Percentiles rank a stretch among this genome's conserved stretches.
These are phyloP conservation scores for Symbiodinium natans DNA, from an alignment of 73 alveolate species.

Conservation along the genomic window DNA sequence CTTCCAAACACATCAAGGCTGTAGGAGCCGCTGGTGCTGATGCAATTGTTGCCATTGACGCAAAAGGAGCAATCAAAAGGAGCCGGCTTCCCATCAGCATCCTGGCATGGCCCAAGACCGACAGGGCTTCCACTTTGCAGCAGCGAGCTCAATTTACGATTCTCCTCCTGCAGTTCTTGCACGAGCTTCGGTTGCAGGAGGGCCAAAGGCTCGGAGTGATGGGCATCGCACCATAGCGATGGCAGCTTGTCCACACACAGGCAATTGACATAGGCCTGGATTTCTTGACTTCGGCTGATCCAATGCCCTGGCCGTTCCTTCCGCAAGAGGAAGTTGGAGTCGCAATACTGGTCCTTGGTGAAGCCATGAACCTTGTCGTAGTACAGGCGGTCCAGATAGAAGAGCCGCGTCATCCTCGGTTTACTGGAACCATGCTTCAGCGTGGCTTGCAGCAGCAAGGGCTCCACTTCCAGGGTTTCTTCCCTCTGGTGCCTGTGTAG, in stretches of 20 bases:
- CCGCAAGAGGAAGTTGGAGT: slow-evolving; percentile 16
- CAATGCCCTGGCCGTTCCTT: slow-evolving; percentile 52
- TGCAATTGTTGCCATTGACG: slow-evolving; percentile 70
- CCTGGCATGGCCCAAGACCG: slow-evolving; percentile 70
- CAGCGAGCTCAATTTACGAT: neutral
- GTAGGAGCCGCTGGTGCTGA: slow-evolving; percentile 41
- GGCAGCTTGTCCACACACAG: slow-evolving; percentile 32
- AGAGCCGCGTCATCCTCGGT: slow-evolving; percentile 53
- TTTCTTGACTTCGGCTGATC: slow-evolving; percentile 58
- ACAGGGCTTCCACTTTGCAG: slow-evolving; percentile 24
- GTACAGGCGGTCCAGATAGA: slow-evolving; percentile 43
- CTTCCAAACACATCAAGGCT: slow-evolving; percentile 37
- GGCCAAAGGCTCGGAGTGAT: slow-evolving; percentile 44
- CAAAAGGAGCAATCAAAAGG: slow-evolving; percentile 41
- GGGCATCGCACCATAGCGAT: slow-evolving; percentile 55
- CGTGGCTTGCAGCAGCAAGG: slow-evolving; percentile 41
- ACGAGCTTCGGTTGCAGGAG: slow-evolving; percentile 22
- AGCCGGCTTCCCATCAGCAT: slow-evolving; percentile 34
- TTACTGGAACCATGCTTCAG: slow-evolving; percentile 24
- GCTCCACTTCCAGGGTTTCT: neutral
- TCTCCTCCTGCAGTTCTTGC: neutral
- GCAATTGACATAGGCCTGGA: slow-evolving; percentile 45
- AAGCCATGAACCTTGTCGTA: slow-evolving; percentile 68
- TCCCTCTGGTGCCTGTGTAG: slow-evolving; percentile 17
- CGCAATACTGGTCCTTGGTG: slow-evolving; percentile 20